A percentile compares a stretch with the other conserved stretches of the same genome.
These are phyloP conservation scores for Lepiota brunneoincarnata DNA, from an alignment of 768 basidiomycete species.

Conservation along the genomic window DNA sequence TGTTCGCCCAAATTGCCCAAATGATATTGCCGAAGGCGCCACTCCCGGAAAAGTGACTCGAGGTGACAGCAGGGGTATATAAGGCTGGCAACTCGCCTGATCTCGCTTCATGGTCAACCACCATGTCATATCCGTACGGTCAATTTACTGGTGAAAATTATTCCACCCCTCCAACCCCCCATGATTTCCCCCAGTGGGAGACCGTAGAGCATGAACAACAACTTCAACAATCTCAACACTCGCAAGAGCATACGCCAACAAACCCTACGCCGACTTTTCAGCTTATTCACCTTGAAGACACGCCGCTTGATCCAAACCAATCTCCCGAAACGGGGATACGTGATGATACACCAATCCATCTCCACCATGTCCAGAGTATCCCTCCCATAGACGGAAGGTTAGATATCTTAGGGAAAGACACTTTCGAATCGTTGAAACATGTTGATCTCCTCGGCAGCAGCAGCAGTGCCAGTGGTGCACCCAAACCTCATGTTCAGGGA, in stretches of 20 bases:
- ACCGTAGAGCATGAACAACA: constrained; percentile 37
- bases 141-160: constrained; percentile 45
- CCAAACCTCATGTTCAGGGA: background rate
- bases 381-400: constrained; percentile 12
- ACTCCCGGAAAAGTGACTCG: constrained; percentile 26
- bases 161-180: constrained; percentile 48
- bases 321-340: background rate
- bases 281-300: constrained; percentile 14
- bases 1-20: constrained; percentile 26
- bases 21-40: constrained; percentile 6
- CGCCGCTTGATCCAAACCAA: constrained; percentile 14
- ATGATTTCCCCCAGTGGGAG: constrained; percentile 38
- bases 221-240: constrained; percentile 14
- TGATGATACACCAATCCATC: constrained; percentile 13
- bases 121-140: constrained; percentile 49
- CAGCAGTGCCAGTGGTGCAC: constrained; percentile 10
- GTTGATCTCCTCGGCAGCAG: constrained; percentile 1
- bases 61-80: constrained; percentile 32
- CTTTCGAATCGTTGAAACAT: too few relatives aligned
- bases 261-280: constrained; percentile 13
- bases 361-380: constrained; percentile 13
- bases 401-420: constrained; percentile 7
- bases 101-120: constrained; percentile 9
- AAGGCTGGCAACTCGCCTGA: constrained; percentile 13
- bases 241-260: constrained; percentile 22